A percentile compares a stretch with the other conserved stretches of the same genome.
phyloP scores from a whole-genome alignment of 169 alveolate genomes.

The Plasmodium gallinaceum region DNA sequence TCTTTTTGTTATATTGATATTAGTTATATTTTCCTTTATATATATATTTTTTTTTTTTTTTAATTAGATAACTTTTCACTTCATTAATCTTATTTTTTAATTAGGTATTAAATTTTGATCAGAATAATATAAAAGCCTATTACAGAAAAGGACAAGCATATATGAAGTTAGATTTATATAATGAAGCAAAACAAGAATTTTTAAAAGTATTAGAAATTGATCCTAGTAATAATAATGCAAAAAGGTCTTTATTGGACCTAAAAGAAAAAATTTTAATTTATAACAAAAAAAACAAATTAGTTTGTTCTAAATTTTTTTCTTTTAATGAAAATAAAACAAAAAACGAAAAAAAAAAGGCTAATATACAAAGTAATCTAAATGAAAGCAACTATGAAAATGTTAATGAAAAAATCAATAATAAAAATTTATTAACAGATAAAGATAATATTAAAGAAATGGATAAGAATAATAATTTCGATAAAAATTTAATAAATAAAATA shows the following conservation, averaged over 20 bases:
- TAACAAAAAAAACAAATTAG: slow-evolving; percentile 55
- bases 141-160: slow-evolving; percentile 76
- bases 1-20: background rate
- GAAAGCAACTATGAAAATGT: background rate
- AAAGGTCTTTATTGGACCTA: slow-evolving; percentile 30
- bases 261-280: slow-evolving; percentile 34
- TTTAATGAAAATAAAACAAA: slow-evolving; percentile 2
- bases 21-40: background rate
- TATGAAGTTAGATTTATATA: slow-evolving; percentile 63
- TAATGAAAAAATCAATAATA: background rate
- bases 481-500: background rate
- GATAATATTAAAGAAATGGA: background rate
- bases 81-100: background rate
- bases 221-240: slow-evolving; percentile 48
- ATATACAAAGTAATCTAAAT: background rate
- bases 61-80: background rate
- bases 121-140: slow-evolving; percentile 56
- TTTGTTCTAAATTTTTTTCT: slow-evolving; percentile 58
- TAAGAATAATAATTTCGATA: background rate
- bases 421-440: background rate
- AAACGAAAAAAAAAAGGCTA: background rate
- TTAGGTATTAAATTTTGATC: slow-evolving; percentile 57
- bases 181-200: slow-evolving; percentile 53
- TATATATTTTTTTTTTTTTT: background rate
- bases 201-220: slow-evolving; percentile 39